Evolutionary conservation across 2,329 filamentous ascomycete species (phyloP).

Genomic region (Botryotinia calthae): DNA sequence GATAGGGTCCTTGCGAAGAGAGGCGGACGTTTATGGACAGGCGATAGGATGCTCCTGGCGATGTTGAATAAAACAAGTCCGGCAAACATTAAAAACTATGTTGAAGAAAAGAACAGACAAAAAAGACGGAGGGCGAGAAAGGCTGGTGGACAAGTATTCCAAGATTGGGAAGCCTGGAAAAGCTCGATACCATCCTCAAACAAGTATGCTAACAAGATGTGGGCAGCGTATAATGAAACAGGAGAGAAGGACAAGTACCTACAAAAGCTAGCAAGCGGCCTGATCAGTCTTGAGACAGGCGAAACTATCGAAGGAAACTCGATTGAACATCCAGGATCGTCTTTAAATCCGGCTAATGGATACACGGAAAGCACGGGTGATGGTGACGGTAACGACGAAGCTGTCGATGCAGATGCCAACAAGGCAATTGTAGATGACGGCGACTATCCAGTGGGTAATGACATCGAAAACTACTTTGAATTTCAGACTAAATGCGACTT

Average conservation of each 20-base stretch:
- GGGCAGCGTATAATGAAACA: not conserved
- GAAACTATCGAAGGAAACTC: not conserved
- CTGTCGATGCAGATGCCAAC: not conserved
- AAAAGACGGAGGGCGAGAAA: not conserved
- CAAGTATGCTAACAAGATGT: slow-evolving; percentile 1
- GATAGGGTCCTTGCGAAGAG: not conserved
- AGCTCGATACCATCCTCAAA: not conserved
- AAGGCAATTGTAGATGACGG: not conserved
- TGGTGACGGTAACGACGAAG: too few relatives aligned
- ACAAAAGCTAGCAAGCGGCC: not conserved
- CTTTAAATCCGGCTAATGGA: not conserved
- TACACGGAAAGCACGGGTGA: not conserved
- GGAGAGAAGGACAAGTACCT: not conserved
- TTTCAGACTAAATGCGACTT: not conserved
- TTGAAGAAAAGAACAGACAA: not conserved
- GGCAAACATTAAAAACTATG: not conserved
- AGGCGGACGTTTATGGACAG: not conserved
- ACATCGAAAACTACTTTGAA: not conserved
- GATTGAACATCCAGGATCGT: not conserved
- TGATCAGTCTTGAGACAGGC: slow-evolving; percentile 7
- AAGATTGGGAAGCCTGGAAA: not conserved
- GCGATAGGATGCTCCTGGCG: slow-evolving; percentile 7
- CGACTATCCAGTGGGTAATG: not conserved
- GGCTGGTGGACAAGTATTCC: not conserved
- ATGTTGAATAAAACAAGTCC: not conserved